phyloP scores from a whole-genome alignment of 2,329 filamentous ascomycete species.

The Phaeoacremonium minimum region DNA sequence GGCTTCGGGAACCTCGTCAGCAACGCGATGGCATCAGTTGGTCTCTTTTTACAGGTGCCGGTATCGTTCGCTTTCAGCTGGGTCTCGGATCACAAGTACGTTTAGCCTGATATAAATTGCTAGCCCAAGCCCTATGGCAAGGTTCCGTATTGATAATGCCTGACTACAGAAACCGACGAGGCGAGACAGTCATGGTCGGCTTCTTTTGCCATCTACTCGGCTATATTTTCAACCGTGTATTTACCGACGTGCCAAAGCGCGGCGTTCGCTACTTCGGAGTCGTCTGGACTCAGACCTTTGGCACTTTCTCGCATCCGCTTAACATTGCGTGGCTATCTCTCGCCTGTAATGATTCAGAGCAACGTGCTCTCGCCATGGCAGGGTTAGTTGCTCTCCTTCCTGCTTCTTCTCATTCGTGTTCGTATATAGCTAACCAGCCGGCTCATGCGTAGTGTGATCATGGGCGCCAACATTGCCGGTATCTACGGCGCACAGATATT shows the following conservation, averaged over 20 bases:
- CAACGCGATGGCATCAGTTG: constrained; percentile 50
- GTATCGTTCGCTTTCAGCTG: constrained; percentile 47
- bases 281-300: constrained; percentile 51
- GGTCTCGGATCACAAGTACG: constrained; percentile 47
- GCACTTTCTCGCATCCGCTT: constrained; percentile 49
- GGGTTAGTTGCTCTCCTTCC: constrained; percentile 24
- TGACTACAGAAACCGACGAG: constrained; percentile 34
- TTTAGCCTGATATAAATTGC: no score
- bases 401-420: background rate
- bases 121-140: no score
- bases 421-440: background rate
- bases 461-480: constrained; percentile 57
- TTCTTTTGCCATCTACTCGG: constrained; percentile 42
- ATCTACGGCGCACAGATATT: constrained; percentile 60
- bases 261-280: constrained; percentile 48
- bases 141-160: no score
- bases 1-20: constrained; percentile 42
- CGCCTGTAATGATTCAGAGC: constrained; percentile 50
- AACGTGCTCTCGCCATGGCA: constrained; percentile 56
- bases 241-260: constrained; percentile 34
- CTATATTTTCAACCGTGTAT: constrained; percentile 49
- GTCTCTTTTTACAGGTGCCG: constrained; percentile 47
- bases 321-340: constrained; percentile 59
- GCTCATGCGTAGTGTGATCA: constrained; percentile 43
- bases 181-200: constrained; percentile 47